phyloP scores from a whole-genome alignment of 768 basidiomycete genomes.

The Mycena venus region DNA sequence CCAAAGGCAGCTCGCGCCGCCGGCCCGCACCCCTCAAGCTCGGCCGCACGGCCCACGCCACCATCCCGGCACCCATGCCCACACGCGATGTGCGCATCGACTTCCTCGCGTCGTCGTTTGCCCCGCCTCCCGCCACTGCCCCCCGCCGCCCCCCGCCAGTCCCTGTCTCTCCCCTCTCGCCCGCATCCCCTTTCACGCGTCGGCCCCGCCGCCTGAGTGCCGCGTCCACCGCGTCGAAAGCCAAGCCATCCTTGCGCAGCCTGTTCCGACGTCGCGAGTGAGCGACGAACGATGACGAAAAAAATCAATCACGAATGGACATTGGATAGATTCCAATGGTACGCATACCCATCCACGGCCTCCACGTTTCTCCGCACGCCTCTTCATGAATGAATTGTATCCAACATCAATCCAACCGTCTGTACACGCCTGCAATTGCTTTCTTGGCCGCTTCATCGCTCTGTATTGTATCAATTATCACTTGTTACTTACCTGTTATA shows the following conservation, averaged over 20 bases:
- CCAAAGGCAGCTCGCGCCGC: conserved; percentile 48
- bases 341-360: not conserved
- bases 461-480: not conserved
- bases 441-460: not conserved
- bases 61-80: conserved; percentile 49
- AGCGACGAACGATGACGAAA: not conserved
- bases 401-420: not conserved
- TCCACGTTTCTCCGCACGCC: not conserved
- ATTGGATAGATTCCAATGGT: conserved; percentile 14
- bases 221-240: conserved; percentile 1
- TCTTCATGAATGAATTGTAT: conserved; percentile 5
- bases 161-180: conserved; percentile 9
- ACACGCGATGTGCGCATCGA: conserved; percentile 54
- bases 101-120: conserved; percentile 61
- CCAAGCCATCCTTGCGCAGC: conserved; percentile 10
- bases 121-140: conserved; percentile 38
- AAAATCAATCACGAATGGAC: not conserved
- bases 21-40: conserved; percentile 60
- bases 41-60: conserved; percentile 40
- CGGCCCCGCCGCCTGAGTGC: not conserved
- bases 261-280: conserved; percentile 20
- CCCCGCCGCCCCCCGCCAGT: not conserved
- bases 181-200: not conserved
- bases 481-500: not conserved
- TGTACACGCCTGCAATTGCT: not conserved